phyloP scores from a whole-genome alignment of 768 basidiomycete species.

The Leccinum truebloodii region DNA sequence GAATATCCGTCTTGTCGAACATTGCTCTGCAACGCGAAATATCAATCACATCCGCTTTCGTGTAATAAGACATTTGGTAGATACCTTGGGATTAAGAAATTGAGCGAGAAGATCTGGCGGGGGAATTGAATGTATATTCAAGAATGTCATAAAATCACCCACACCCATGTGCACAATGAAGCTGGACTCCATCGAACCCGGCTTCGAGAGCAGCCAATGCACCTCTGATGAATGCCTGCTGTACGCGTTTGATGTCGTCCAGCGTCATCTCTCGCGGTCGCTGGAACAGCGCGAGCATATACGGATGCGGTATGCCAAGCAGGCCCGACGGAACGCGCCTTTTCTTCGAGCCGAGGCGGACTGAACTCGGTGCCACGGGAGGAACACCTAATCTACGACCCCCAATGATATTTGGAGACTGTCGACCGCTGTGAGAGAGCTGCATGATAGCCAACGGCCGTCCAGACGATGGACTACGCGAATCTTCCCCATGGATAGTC shows the following conservation, averaged over 20 bases:
- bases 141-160: conserved; percentile 32
- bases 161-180: conserved; percentile 90
- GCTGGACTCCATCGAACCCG: conserved; percentile 84
- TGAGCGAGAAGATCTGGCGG: conserved; percentile 71
- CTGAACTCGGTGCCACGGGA: conserved; percentile 72
- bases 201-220: conserved; percentile 62
- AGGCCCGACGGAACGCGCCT: conserved; percentile 9
- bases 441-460: conserved; percentile 69
- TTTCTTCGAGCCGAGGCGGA: conserved; percentile 45
- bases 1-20: conserved; percentile 63
- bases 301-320: conserved; percentile 17
- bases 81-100: conserved; percentile 74
- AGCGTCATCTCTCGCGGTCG: conserved; percentile 59
- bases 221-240: conserved; percentile 65
- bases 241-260: conserved; percentile 59
- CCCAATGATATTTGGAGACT: conserved; percentile 72
- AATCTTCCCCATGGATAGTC: conserved; percentile 45
- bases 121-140: not conserved
- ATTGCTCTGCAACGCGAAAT: conserved; percentile 42
- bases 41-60: conserved; percentile 21
- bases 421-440: conserved; percentile 79
- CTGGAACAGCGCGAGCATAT: conserved; percentile 56
- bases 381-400: conserved; percentile 60
- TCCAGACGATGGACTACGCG: conserved; percentile 7
- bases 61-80: not conserved